Base-by-base conservation (phyloP, 208 protist species). In the Leishmania major region DNA sequence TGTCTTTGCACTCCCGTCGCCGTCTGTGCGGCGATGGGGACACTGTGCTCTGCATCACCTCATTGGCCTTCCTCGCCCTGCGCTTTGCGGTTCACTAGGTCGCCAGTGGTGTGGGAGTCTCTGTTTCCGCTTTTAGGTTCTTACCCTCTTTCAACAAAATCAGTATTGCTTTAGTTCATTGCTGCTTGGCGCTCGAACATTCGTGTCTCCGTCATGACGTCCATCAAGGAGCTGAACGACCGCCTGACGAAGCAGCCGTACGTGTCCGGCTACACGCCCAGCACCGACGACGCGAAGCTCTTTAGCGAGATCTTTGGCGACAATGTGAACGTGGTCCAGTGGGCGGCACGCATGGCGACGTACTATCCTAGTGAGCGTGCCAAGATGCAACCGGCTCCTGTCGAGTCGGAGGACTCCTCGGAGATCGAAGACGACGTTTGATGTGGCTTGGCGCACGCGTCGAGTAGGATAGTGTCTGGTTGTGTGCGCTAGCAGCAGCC, bases 331-430 rank as follows among this genome's bases (percentile, higher is more conserved):
- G 86, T 89, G 4, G 66, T 90, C 13, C 90, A 93, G 86, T 95
- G 92, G 90, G 89, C 84, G 2, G 84, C 90, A 2, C 92, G 89
- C 71, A 95, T 95, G 90, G 84, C 92, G 11, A 89, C 92, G 11
- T 95, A 93, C 82, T 90, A 92, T 83, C 88, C 86, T 3, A 86
- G 76, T 49, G 92, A 94, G 84, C 87, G 92, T 47, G 78, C 71
- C 0, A 78, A 89, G 77, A 92, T 92, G 82, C 17, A 75, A 60
- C 70, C 77, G 0, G 71, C 60, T 13, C 71, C 78, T 0, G 47
- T 3, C n/a, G 62, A 81, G 25, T 76, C 82, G 8, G 60, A 88
- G 49, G 73, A 78, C 62, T 51, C 45, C 15, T 84, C 70, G 6
- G 77, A 87, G 4, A 71, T 72, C 0, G 51, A 74, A 2, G 35